Percentiles rank a stretch among this genome's conserved stretches.
Evolutionary conservation across 441 rosid genomes (phyloP).

Genomic region (Melianthus villosus): DNA sequence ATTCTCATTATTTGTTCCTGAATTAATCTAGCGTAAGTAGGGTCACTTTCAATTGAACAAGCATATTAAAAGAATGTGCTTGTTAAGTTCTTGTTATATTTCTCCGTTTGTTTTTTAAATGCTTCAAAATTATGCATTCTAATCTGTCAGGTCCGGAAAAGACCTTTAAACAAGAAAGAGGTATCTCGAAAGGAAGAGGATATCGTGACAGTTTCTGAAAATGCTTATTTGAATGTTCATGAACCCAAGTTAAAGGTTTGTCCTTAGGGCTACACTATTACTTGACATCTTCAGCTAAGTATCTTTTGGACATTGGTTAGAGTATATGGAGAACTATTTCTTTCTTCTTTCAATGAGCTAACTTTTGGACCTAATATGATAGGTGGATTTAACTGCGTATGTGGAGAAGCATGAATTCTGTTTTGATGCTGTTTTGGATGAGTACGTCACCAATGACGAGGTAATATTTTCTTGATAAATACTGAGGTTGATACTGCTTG

Average conservation of each 20-base stretch:
- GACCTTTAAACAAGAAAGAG: conserved; percentile 93
- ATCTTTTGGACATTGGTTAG: no score
- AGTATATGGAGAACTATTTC: no score
- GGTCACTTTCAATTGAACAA: no score
- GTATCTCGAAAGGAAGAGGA: conserved; percentile 77
- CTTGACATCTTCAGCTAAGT: no score
- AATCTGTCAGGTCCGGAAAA: conserved; percentile 56
- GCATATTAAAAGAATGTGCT: no score
- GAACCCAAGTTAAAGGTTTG: conserved; percentile 93
- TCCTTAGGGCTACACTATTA: conserved; percentile 3
- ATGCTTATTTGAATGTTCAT: conserved; percentile 52
- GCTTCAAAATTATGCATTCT: not conserved
- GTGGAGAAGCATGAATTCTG: conserved; percentile 94
- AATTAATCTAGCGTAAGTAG: no score
- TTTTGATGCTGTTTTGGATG: conserved; percentile 92
- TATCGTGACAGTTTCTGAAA: conserved; percentile 58
- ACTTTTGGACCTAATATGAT: conserved; percentile 16
- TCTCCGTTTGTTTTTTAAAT: not conserved
- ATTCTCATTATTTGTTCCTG: no score
- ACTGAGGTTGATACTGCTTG: no score
- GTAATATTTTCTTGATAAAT: conserved; percentile 20
- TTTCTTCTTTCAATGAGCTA: conserved; percentile 2
- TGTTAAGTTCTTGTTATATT: not conserved
- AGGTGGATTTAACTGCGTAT: conserved; percentile 98
- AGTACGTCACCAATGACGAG: conserved; percentile 77